Evolutionary conservation across 495 filamentous ascomycete genomes (phyloP).

Genomic region (Neurospora hispaniola): DNA sequence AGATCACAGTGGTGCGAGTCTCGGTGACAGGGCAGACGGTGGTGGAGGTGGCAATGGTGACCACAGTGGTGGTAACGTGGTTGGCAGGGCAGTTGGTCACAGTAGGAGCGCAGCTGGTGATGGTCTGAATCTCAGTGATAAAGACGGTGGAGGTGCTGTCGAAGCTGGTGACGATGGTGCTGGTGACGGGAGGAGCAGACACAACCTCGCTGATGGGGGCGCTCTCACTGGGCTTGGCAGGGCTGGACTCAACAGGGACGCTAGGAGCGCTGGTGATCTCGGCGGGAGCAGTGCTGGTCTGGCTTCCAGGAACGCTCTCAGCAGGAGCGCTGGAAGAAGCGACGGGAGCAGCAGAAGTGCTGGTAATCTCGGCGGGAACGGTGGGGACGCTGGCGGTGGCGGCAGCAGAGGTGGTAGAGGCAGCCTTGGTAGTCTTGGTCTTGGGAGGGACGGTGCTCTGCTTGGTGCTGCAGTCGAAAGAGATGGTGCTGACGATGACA

Average conservation of each 20-base stretch:
- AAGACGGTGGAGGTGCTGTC: slow-evolving; percentile 49
- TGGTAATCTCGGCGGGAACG: background rate
- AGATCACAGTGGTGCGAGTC: slow-evolving; percentile 21
- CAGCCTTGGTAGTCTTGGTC: slow-evolving; percentile 14
- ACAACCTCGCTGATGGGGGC: slow-evolving; percentile 3
- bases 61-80: slow-evolving; percentile 39
- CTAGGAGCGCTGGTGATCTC: slow-evolving; percentile 17
- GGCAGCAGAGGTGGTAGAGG: slow-evolving; percentile 11
- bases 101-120: slow-evolving; percentile 47
- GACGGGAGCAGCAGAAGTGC: slow-evolving; percentile 8
- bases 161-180: slow-evolving; percentile 21
- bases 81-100: slow-evolving; percentile 49
- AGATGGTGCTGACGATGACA: slow-evolving; percentile 65
- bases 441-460: slow-evolving; percentile 26
- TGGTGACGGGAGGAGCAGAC: slow-evolving; percentile 11
- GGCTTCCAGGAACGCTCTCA: slow-evolving; percentile 7
- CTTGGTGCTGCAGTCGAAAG: slow-evolving; percentile 64
- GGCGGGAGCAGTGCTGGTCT: slow-evolving; percentile 10
- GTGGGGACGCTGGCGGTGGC: slow-evolving; percentile 5
- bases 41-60: slow-evolving; percentile 51
- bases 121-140: slow-evolving; percentile 46
- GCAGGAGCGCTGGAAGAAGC: slow-evolving; percentile 10
- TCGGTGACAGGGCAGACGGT: slow-evolving; percentile 45
- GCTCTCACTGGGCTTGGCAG: slow-evolving; percentile 1
- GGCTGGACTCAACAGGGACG: slow-evolving; percentile 10